Base-by-base conservation (phyloP, 2,329 filamentous ascomycete species). In the Sporothrix sp. region DNA sequence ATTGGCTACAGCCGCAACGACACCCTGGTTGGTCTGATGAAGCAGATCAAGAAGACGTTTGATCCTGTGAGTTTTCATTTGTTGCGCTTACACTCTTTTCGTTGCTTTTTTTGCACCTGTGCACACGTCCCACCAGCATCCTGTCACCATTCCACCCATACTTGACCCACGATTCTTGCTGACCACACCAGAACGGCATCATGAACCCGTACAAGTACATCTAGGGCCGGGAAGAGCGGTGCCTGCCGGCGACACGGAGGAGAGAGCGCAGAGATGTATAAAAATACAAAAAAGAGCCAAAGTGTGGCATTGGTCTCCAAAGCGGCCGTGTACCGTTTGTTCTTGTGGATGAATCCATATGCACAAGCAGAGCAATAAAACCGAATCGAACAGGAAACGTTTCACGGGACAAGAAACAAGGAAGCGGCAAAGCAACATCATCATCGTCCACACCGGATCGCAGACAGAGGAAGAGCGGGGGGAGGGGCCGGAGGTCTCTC, bases 181-280 rank as follows among this genome's bases (percentile, higher is more conserved):
- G 50, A 58, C 60, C 56, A 57, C 56, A 47, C 42, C 48, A 95
- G 88, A 95, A 95, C 59, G 90, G 89, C 43, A 97, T 97, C 68
- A 94, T 97, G 88, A 97, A 96, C 70, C 91, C 91, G 1, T 97
- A 97, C 74, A 97, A 97, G 71, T 97, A 96, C 66, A 85, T 97
- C 58, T 84, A 68, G 62, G 48, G n/a, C 16, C 28, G 25, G 25
- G 25, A 28, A 28, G 28, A 30, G 2, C 2, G 11, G 35, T 30
- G 13, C 13, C 32, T 28, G 48, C 25, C n/a, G 38, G 7, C n/a
- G 16, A n/a, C 21, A 33, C 25, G 23, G 30, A 43, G 28, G 23
- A 4, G 14, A n/a, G 23, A 28, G 32, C n/a, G 36, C 16, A 7
- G 25, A 38, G 18, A 20, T 28, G 44, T 20, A 5, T 8, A 23